A percentile compares a stretch with the other conserved stretches of the same genome.
Evolutionary conservation across 345 rosid species (phyloP).

Genomic region (Firmiana major): DNA sequence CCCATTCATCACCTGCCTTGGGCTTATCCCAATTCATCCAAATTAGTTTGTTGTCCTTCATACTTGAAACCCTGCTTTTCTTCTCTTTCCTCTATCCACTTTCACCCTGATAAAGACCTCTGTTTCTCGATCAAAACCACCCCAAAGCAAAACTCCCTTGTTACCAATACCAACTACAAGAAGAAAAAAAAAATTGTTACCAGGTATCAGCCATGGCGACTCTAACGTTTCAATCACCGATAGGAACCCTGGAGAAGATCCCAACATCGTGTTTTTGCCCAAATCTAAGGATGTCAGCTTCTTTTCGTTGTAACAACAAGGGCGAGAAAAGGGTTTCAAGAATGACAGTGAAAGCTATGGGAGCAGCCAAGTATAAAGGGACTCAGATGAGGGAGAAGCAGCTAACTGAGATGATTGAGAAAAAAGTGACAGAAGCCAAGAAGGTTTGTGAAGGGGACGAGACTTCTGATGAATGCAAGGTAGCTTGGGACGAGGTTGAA

Average conservation of each 20-base stretch:
- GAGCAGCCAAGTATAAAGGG: slow-evolving; percentile 53
- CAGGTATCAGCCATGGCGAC: not conserved
- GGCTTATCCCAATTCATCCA: not conserved
- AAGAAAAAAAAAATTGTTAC: not conserved
- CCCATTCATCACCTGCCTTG: not conserved
- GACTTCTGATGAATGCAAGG: slow-evolving; percentile 63
- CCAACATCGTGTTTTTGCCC: not conserved
- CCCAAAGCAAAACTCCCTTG: not conserved
- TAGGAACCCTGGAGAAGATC: not conserved
- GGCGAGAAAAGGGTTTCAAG: not conserved
- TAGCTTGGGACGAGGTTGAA: slow-evolving; percentile 96
- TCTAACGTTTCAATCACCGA: not conserved
- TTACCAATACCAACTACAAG: not conserved
- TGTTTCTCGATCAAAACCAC: not conserved
- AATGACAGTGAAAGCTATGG: slow-evolving; percentile 19
- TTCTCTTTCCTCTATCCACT: not conserved
- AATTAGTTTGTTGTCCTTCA: not conserved
- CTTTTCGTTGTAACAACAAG: not conserved
- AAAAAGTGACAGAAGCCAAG: slow-evolving; percentile 67
- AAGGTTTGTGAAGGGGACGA: slow-evolving; percentile 57
- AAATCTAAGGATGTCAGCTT: not conserved
- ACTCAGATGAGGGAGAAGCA: slow-evolving; percentile 65
- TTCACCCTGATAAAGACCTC: not conserved
- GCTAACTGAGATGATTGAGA: slow-evolving; percentile 61
- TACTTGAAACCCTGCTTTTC: too few species aligned